Base-by-base conservation (phyloP, 768 basidiomycete genomes). In the Royoungia palumana region DNA sequence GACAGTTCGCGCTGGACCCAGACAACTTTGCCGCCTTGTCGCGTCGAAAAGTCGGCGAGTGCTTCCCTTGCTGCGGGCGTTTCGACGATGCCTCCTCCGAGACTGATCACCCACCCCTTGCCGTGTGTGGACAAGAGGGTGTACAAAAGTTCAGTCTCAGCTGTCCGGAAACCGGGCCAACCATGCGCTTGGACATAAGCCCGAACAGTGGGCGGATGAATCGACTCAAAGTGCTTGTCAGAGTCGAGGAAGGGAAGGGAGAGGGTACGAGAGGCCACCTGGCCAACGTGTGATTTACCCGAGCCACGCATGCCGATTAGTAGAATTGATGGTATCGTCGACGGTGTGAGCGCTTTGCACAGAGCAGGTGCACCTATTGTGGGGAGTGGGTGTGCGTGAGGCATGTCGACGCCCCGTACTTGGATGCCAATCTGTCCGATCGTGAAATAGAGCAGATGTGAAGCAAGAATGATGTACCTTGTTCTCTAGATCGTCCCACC, bases 401-500 rank as follows among this genome's bases (percentile, higher is more conserved):
- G 66, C 12, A 94, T 72, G 54, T 97, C 91, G 35, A 92, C 83
- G 17, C 95, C 96, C 61, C 87, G 81, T 25, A 93, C 87, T 41
- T 81, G 75, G 50, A 98, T 77, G 11, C 95, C 95, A 45, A 98
- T 93, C 93, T 95, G 57, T 35, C 28, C 2, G 30, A 22, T 20
- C 6, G 35, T 57, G 13, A 49, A 49, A 6, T 5, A 27, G 2
- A 14, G 39, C 13, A 12, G 19, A 27, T 2, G 40, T 40, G 12
- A 14, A 12, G 6, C 25, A 5, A 10, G n/a, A 35, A 32, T 14
- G 17, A 37, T 73, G 3, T 43, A 89, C 91, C 82, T 96, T 96
- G 73, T 91, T 94, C 64, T 90, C 82, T 21, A 99, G 75, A 67
- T 98, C 96, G 63, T 98, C 96, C 94, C 95, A 99, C 92, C 94